phyloP scores from a whole-genome alignment of 176 grass and related monocot genomes.

The Microstegium vimineum region DNA sequence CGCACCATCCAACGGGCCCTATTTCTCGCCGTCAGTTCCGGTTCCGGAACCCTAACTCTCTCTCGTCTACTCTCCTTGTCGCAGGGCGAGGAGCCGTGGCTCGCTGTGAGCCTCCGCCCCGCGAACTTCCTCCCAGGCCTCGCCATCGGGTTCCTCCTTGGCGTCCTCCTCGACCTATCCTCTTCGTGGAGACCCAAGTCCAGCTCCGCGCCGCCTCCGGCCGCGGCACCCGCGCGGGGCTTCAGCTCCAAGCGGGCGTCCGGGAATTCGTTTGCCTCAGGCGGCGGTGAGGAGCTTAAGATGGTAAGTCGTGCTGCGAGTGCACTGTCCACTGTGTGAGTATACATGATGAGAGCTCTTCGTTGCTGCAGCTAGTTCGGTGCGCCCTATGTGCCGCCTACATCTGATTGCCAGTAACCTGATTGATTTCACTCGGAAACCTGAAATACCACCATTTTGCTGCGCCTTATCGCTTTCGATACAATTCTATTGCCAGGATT shows the following conservation, averaged over 20 bases:
- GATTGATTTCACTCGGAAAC: neutral
- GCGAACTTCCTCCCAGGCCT: constrained; percentile 67
- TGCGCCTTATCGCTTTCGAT: too few species aligned
- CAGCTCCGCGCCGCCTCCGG: constrained; percentile 21
- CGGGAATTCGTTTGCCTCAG: neutral
- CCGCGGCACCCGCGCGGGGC: constrained; percentile 27
- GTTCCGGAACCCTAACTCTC: neutral
- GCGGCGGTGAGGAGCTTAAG: constrained; percentile 80
- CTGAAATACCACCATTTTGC: neutral
- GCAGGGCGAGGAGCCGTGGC: constrained; percentile 74
- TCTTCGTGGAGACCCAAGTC: constrained; percentile 36
- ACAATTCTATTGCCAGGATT: neutral
- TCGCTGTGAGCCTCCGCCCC: constrained; percentile 61
- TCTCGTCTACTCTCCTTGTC: neutral
- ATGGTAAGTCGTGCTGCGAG: constrained; percentile 37
- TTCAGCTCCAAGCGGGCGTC: constrained; percentile 45
- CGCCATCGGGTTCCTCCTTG: constrained; percentile 74
- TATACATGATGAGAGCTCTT: too few species aligned
- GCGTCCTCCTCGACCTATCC: constrained; percentile 60
- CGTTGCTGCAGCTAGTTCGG: neutral
- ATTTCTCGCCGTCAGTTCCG: neutral
- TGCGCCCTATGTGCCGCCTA: neutral
- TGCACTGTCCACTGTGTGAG: neutral
- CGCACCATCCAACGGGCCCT: neutral
- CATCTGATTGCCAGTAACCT: too few species aligned